Evolutionary conservation across 2,329 filamentous ascomycete species (phyloP).

Genomic region (Colletotrichum eremochloae): DNA sequence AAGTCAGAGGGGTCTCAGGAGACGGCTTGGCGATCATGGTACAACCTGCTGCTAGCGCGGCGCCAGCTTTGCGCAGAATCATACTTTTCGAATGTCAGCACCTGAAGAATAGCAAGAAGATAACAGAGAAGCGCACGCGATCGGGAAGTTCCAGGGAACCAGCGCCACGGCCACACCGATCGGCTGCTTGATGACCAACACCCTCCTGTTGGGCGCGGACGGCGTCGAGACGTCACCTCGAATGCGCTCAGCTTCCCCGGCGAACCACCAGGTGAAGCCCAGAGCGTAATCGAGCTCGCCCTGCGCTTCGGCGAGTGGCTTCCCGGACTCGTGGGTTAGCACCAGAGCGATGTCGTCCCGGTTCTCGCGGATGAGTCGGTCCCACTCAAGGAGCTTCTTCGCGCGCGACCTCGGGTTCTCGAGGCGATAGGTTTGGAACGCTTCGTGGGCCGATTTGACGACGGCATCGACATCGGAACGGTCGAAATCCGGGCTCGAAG

Average conservation of each 20-base stretch:
- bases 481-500: conserved; percentile 62
- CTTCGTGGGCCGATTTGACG: conserved; percentile 52
- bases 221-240: conserved; percentile 73
- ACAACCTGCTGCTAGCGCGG: conserved; percentile 78
- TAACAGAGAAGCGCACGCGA: conserved; percentile 59
- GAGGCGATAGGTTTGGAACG: conserved; percentile 55
- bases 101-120: accelerated
- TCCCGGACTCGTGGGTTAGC: conserved; percentile 66
- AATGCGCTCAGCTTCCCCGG: conserved; percentile 62
- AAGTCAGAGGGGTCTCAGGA: conserved; percentile 80
- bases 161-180: conserved; percentile 53
- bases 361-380: conserved; percentile 51
- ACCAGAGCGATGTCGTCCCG: conserved; percentile 56
- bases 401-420: conserved; percentile 54
- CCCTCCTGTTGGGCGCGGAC: conserved; percentile 71
- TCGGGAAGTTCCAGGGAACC: conserved; percentile 71
- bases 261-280: conserved; percentile 70
- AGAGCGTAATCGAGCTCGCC: conserved; percentile 69
- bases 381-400: conserved; percentile 54
- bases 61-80: conserved; percentile 57
- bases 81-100: conserved; percentile 5
- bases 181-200: conserved; percentile 76
- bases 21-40: conserved; percentile 82
- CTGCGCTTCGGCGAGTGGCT: conserved; percentile 66
- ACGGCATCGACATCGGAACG: conserved; percentile 55